Base-by-base conservation (phyloP, 2,329 filamentous ascomycete genomes). In the Paradendryphiella salina region DNA sequence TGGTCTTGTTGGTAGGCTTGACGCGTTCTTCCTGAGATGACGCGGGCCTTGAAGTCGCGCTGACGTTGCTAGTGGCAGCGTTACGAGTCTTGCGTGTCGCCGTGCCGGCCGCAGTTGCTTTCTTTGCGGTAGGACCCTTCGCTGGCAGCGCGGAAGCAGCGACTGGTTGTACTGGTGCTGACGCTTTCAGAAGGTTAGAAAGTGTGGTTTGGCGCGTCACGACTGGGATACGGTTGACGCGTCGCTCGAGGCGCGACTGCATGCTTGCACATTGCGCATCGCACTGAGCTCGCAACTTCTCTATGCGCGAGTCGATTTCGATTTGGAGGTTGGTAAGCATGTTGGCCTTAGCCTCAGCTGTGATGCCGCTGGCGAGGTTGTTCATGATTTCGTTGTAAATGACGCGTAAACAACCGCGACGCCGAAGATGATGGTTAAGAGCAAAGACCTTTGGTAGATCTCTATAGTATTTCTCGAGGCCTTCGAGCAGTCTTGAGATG, bases 181-280 rank as follows among this genome's bases (percentile, higher is more conserved):
- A 41, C 15, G 46, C 50, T 29, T 82, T 77, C 5, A 92, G 71
- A 7, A 97, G 79, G 36, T 96, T 92, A 48, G 85, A 85, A 81
- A 99, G 93, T 50, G 84, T 95, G 55, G 85, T 81, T 66, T 87
- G 89, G 52, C 93, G 86, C 57, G 96, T 76, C 13, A 86, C 82
- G 63, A 85, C 82, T 6, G 94, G 94, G 44, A 97, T 94, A 46
- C 94, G 86, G 70, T 96, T 96, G 72, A 97, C 83, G 75, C 94
- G 89, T 76, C 96, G 88, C 73, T 96, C 92, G 44, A 99, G 87
- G 54, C 93, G 87, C 53, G 90, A 86, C 54, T 88, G 84, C 32
- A 97, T 81, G 56, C 89, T 89, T 72, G 93, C 88, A 17, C 91
- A 89, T 73, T 96, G 92, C 8, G 95, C 82, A 52, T 88, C 87